Evolutionary conservation across 768 basidiomycete genomes (phyloP), one percentile per base, ranked within the genome.

Genomic region (Tephrocybe sp.): DNA sequence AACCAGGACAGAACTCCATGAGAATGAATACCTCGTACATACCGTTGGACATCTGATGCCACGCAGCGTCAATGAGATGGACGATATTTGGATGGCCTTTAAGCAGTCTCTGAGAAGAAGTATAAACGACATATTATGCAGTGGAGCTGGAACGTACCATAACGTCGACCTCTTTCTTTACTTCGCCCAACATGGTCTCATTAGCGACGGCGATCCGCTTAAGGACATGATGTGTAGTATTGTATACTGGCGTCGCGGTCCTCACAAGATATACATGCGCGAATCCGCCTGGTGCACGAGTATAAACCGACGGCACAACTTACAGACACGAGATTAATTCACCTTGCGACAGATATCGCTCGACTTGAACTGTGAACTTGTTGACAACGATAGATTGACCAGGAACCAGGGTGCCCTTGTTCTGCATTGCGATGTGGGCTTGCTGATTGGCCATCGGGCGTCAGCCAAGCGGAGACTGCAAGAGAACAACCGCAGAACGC

Each of bases 91-190:
- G 90, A 64, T 97, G 94, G 19, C 92, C 90, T 69, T 89, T 86
- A 50, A 98, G 75, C 46, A 92, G 74, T 70, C 92, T 84, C 93
- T 95, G 69, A 52, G 52, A 61, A 59, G 56, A 22, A 65, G 48
- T 52, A 57, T 69, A 59, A 68, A 65, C 54, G 50, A 55, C 51
- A 62, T 44, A 36, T 39, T 38, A 34, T 18, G 39, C 38, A 42
- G 52, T 30, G 50, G 43, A 33, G 36, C 15, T 29, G 47, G 29
- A 16, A 61, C 78, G 60, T 61, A 97, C 97, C 97, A 99, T 99
- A 56, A 98, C 91, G 61, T 98, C 94, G 38, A 99, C 97, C 69
- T 99, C 97, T 70, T 88, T 93, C 76, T 91, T 89, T 36, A 98
- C 95, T 60, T 97, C 94, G 11, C 84, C 80, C 48, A 98, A 81